phyloP scores from a whole-genome alignment of 2,329 filamentous ascomycete genomes.

The Blastomyces gilchristii region DNA sequence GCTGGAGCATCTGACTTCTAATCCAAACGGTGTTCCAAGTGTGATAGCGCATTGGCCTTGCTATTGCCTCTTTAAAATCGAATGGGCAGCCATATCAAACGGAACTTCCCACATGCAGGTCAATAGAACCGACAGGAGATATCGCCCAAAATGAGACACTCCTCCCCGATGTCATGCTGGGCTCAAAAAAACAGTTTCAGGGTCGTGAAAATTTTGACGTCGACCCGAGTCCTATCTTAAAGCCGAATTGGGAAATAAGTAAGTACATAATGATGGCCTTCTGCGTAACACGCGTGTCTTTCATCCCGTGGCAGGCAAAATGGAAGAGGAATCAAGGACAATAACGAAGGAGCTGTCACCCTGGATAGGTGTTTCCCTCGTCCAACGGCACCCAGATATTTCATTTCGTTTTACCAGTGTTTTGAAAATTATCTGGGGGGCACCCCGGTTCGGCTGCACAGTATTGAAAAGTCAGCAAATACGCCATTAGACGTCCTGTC shows the following conservation, averaged over 20 bases:
- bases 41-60: conserved; percentile 11
- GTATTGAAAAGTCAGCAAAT: conserved; percentile 6
- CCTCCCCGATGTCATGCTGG: conserved; percentile 10
- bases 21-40: conserved; percentile 7
- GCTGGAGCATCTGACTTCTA: conserved; percentile 4
- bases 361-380: too few relatives aligned
- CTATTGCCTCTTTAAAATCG: conserved; percentile 12
- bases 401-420: conserved; percentile 2
- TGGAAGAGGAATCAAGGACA: background rate
- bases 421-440: conserved; percentile 7
- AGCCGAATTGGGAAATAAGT: background rate
- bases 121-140: background rate
- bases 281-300: conserved; percentile 1
- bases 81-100: background rate
- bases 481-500: background rate
- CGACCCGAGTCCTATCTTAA: conserved; percentile 11
- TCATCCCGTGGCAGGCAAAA: conserved; percentile 6
- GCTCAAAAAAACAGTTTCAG: conserved; percentile 5
- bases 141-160: conserved; percentile 7
- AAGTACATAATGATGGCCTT: background rate
- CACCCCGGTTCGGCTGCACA: background rate
- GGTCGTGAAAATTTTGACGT: background rate
- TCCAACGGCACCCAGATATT: background rate
- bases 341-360: background rate
- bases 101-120: background rate